These are phyloP conservation scores for Zygosaccharomyces pseudobailii DNA, from an alignment of 1,139 yeast species.

Conservation along the genomic window DNA sequence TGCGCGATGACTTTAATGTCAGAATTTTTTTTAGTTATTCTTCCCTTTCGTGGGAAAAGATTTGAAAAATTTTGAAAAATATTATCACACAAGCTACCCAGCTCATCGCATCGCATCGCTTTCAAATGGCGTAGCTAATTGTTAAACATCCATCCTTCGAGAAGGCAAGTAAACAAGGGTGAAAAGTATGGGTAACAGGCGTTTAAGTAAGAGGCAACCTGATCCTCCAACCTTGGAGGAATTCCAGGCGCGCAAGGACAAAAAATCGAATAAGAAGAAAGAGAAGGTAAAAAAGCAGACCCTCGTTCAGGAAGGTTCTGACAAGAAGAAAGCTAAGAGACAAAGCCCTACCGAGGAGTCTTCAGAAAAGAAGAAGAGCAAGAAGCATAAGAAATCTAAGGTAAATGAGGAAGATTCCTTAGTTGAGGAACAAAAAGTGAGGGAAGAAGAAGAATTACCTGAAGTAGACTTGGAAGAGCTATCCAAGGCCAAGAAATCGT, in stretches of 20 bases:
- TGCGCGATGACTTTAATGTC: conserved; percentile 7
- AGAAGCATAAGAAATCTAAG: conserved; percentile 23
- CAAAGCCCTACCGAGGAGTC: conserved; percentile 17
- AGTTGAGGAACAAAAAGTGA: conserved; percentile 34
- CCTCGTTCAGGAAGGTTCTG: conserved; percentile 15
- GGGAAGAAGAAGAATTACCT: conserved; percentile 48
- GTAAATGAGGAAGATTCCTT: conserved; percentile 23
- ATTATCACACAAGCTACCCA: conserved; percentile 1
- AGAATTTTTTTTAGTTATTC: neutral
- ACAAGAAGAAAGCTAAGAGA: conserved; percentile 30
- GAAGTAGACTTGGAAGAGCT: conserved; percentile 63
- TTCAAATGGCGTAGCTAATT: neutral
- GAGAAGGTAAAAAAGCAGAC: conserved; percentile 30
- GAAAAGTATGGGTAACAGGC: conserved; percentile 71
- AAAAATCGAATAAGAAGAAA: conserved; percentile 36
- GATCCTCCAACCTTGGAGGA: conserved; percentile 86
- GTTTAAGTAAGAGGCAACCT: conserved; percentile 85
- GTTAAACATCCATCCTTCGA: neutral
- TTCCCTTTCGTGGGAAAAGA: neutral
- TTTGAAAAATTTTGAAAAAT: conserved; percentile 13
- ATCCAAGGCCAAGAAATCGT: conserved; percentile 61
- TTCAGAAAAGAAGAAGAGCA: conserved; percentile 24
- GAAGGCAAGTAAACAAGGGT: neutral
- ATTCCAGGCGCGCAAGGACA: conserved; percentile 57
- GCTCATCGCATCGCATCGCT: conserved; percentile 24